phyloP scores from a whole-genome alignment of 768 basidiomycete species.

The Tylopilus balloui region DNA sequence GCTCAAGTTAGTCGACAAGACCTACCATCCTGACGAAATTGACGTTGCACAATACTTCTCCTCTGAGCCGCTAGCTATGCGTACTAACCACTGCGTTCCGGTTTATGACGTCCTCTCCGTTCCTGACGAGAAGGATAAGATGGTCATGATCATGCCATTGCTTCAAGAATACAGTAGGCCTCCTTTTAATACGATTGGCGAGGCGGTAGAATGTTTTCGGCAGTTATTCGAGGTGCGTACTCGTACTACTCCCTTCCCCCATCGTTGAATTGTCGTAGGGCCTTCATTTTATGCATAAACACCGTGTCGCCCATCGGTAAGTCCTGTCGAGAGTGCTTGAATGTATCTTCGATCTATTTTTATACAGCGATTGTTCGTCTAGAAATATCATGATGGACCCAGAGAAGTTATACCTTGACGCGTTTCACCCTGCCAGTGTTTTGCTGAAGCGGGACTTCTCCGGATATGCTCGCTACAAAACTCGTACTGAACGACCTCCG shows the following conservation, averaged over 20 bases:
- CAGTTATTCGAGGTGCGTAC: conserved; percentile 30
- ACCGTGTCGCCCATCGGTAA: conserved; percentile 12
- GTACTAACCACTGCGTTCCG: conserved; percentile 35
- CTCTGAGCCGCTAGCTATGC: background rate
- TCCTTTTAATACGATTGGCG: conserved; percentile 25
- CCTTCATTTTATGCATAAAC: background rate
- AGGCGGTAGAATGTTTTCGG: background rate
- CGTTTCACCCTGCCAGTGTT: conserved; percentile 25
- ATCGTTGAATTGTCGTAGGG: background rate
- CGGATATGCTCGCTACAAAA: conserved; percentile 14
- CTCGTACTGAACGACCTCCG: conserved; percentile 17
- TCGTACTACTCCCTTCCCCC: background rate
- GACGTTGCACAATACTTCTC: conserved; percentile 27
- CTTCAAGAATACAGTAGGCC: conserved; percentile 26
- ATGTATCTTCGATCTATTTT: background rate
- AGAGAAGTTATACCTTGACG: conserved; percentile 20
- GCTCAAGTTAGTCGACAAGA: conserved; percentile 27
- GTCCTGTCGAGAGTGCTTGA: background rate
- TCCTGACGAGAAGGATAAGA: background rate
- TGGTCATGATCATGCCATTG: conserved; percentile 34
- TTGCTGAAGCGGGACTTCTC: conserved; percentile 19
- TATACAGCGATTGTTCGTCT: conserved; percentile 23
- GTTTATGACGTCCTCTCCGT: conserved; percentile 24
- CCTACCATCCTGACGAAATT: conserved; percentile 26
- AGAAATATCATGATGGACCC: conserved; percentile 36